phyloP scores from a whole-genome alignment of 805 yeast genomes.

The Yamadazyma sp. region DNA sequence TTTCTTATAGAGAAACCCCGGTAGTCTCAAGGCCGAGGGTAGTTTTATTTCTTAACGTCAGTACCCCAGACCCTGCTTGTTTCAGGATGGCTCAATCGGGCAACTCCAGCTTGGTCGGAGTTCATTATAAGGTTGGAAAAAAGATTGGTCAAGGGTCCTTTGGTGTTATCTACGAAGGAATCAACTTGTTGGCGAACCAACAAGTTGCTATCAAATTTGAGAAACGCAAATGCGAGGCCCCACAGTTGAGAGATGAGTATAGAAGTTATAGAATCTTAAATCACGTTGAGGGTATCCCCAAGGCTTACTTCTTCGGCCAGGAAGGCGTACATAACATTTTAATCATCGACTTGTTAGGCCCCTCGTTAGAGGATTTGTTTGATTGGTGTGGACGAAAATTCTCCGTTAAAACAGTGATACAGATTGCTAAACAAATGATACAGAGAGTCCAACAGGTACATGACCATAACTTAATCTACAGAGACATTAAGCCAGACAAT shows the following conservation, averaged over 20 bases:
- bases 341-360: conserved; percentile 75
- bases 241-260: conserved; percentile 90
- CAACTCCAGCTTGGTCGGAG: conserved; percentile 41
- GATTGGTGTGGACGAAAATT: conserved; percentile 86
- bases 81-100: conserved; percentile 11
- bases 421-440: conserved; percentile 77
- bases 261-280: conserved; percentile 72
- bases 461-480: conserved; percentile 70
- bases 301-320: conserved; percentile 81
- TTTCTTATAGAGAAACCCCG: no score
- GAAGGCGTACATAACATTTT: conserved; percentile 79
- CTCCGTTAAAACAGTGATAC: conserved; percentile 68
- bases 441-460: conserved; percentile 69
- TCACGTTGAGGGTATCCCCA: conserved; percentile 74
- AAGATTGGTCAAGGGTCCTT: conserved; percentile 88
- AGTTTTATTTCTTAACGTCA: no score
- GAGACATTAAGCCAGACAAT: conserved; percentile 85
- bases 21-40: no score
- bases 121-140: conserved; percentile 76
- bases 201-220: conserved; percentile 80
- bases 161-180: conserved; percentile 82
- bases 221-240: conserved; percentile 86
- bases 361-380: conserved; percentile 78
- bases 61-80: no score
- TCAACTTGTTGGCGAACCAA: conserved; percentile 62